Base-by-base conservation (phyloP, 768 basidiomycete genomes). In the Dentipellis fragilis region DNA sequence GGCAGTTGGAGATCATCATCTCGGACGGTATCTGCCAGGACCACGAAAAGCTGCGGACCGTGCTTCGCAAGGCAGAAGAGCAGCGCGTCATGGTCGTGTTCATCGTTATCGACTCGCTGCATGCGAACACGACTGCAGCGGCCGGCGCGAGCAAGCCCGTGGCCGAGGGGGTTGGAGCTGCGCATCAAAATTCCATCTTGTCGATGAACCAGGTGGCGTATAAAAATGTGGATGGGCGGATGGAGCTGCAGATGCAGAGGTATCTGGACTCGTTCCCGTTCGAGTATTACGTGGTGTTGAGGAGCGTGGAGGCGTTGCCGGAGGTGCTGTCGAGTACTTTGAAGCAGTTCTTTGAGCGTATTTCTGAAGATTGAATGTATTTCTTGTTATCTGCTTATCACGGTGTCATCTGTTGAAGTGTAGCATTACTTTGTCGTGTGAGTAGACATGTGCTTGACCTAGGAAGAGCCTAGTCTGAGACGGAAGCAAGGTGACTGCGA, bases 21-120 rank as follows among this genome's bases (percentile, higher is more conserved):
- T 97, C 93, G 14, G 96, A 99, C 64, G 96, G 96, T n/a, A 88
- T 97, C 62, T 98, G 94, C 66, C 93, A 98, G 67, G 90, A 96
- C 65, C 94, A 97, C 68, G 89, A 93, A 42, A 76, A 79, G 61
- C 75, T 99, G 51, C 83, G 87, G 38, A 83, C 83, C 2, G 70
- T 90, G 29, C 74, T 99, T 17, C 77, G 96, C 37, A 83, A 80
- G 61, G 96, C 95, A 4, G 83, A 87, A 62, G 94, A 90, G 63
- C 89, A 93, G 68, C 78, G 86, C 29, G 85, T 98, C 63, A 86
- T 98, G 87, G 80, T 99, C 52, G 94, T 97, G 53, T 99, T 99
- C 75, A 81, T 99, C 68, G 81, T 98, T 56, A 75, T 98, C 57
- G 96, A 99, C 68, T 91, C 93, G 3, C 78, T 97, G 22, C 85